Base-by-base conservation (phyloP, 2,329 filamentous ascomycete genomes). In the Diaporthe vexans region DNA sequence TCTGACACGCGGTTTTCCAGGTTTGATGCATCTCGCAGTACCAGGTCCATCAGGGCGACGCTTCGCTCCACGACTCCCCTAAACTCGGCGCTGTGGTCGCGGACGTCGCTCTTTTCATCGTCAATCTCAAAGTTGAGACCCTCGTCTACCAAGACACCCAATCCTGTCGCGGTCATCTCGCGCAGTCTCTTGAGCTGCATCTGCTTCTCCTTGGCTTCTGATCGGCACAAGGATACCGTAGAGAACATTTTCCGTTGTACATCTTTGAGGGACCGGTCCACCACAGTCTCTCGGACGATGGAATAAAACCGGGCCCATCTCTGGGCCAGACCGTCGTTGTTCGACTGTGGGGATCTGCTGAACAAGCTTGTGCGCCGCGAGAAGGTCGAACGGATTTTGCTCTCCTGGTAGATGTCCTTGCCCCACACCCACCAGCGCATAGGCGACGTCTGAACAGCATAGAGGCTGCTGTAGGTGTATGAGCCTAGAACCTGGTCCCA, bases 401-500 rank as follows among this genome's bases (percentile, higher is more conserved):
- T 92, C 79, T 95, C 91, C 59, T 82, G 81, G 81, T 93, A 95
- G 46, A 97, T 89, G 61, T 94, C 92, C 79, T 88, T 89, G 10
- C 90, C 86, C 90, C 93, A 95, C 4, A 87, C 85, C 91, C 92
- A 96, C 46, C 98, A 82, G 24, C 94, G 89, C 54, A 92, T 79
- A 0, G 97, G 97, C 0, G 93, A 94, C 0, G 93, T 98, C 82
- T 99, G 97, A 11, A 97, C 84, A 19, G 94, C 93, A 83, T 98
- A 98, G 4, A 98, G 82, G 43, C 91, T 93, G 77, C 94, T 95
- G 79, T 93, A 94, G 65, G 91, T 88, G 78, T 94, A 93, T 0
- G 94, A 97, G 13, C 91, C 90, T 40, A 98, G 85, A 2, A 98
- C 90, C 77, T 97, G 94, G 80, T 98, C 94, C 97, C 97, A 99